These are phyloP conservation scores for Aspergillus clavatus DNA, from an alignment of 2,329 filamentous ascomycete species.

Conservation along the genomic window DNA sequence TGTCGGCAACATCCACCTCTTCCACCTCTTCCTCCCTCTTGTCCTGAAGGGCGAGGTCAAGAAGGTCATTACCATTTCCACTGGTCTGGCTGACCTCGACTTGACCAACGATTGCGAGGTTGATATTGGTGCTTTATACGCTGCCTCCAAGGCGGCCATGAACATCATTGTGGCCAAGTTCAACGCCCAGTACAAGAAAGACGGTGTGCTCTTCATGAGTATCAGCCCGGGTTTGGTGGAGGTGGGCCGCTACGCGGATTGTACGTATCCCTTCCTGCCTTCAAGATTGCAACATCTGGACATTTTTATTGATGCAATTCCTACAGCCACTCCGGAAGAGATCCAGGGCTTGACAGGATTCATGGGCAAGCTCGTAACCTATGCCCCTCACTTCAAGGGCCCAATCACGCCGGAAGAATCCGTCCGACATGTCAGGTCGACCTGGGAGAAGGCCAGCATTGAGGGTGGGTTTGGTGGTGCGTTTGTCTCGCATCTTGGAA, in stretches of 20 bases:
- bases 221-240: conserved; percentile 52
- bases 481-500: conserved; percentile 53
- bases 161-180: conserved; percentile 54
- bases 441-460: conserved; percentile 40
- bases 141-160: conserved; percentile 49
- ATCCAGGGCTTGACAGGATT: conserved; percentile 18
- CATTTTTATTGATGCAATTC: conserved; percentile 2
- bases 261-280: conserved; percentile 6
- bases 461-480: conserved; percentile 45
- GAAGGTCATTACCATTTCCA: conserved; percentile 52
- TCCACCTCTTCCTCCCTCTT: conserved; percentile 51
- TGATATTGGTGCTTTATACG: conserved; percentile 38
- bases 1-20: conserved; percentile 49
- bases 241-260: conserved; percentile 30
- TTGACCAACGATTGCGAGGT: conserved; percentile 38
- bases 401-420: conserved; percentile 36
- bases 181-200: conserved; percentile 44
- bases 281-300: not conserved
- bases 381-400: conserved; percentile 40
- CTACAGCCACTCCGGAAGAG: conserved; percentile 21
- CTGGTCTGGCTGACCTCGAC: conserved; percentile 47
- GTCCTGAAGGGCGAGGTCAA: conserved; percentile 49
- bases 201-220: conserved; percentile 51
- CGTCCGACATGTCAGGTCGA: conserved; percentile 25
- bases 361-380: conserved; percentile 28